Percentiles rank a stretch among this genome's conserved stretches.
phyloP scores from a whole-genome alignment of 805 yeast genomes.

The Candida germanica region DNA sequence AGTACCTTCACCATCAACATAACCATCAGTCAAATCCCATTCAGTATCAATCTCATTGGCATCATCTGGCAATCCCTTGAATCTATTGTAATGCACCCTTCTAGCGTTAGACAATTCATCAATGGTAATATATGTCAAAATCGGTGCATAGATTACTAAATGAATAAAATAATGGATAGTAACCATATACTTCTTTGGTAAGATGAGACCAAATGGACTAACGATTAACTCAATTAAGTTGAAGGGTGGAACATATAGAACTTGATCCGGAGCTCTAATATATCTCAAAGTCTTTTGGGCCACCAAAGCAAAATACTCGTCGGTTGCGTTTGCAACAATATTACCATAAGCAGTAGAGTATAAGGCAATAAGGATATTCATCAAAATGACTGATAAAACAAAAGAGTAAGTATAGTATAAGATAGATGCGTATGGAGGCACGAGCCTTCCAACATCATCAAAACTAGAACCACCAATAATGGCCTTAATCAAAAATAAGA shows the following conservation, averaged over 20 bases:
- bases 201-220: constrained; percentile 28
- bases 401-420: constrained; percentile 77
- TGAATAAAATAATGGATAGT: constrained; percentile 53
- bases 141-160: constrained; percentile 67
- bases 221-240: constrained; percentile 62
- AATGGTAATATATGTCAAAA: constrained; percentile 55
- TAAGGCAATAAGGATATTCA: constrained; percentile 81
- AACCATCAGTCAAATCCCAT: constrained; percentile 85
- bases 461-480: constrained; percentile 75
- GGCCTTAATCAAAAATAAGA: constrained; percentile 65
- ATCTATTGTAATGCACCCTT: constrained; percentile 68
- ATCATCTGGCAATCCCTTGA: constrained; percentile 65
- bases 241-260: constrained; percentile 82
- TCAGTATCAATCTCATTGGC: constrained; percentile 74
- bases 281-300: constrained; percentile 82
- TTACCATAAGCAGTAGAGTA: constrained; percentile 81
- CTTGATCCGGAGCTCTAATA: constrained; percentile 84
- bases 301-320: constrained; percentile 80
- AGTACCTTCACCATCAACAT: constrained; percentile 27
- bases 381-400: constrained; percentile 67
- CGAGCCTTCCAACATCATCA: constrained; percentile 64
- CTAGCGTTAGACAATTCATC: constrained; percentile 67
- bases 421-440: constrained; percentile 82
- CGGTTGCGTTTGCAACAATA: constrained; percentile 77
- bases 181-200: constrained; percentile 34